Evolutionary conservation across 129 eudicot species (phyloP), one percentile per base, ranked within the genome.

Genomic region (Tagetes patula): DNA sequence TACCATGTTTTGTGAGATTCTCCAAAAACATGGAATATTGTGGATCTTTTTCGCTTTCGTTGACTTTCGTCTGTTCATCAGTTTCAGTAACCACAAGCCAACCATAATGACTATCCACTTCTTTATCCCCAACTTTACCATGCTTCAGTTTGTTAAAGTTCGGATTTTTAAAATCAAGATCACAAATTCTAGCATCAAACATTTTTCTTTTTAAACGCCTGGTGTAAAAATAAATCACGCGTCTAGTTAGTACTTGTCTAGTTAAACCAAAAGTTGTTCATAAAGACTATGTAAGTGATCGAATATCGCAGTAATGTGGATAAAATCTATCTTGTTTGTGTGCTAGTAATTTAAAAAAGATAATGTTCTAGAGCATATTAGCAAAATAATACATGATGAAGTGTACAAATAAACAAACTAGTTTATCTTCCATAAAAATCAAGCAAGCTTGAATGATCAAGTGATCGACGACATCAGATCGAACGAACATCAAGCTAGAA

Each of bases 11-110:
- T n/a, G 48, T 31, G 34, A 80, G 65, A 10, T 58, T 54, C 50
- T 73, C 69, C 41, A 74, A 68, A 53, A 80, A 80, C 75, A 47
- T 33, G 56, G 4, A 20, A 67, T 80, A 74, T 49, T 80, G 79
- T 37, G 79, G 79, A 60, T 80, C 79, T 40, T 49, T 52, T 14
- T 78, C 39, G 6, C 20, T 46, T n/a, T 34, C 71, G 8, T 7
- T 20, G 27, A 42, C 70, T 50, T 39, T 49, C 59, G 10, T 58
- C 27, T 73, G 77, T 36, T 37, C 42, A 37, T n/a, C 13, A 11
- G 8, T 53, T 46, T 39, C 12, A 30, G 8, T n/a, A 1, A 5
- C 13, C 49, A 77, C 56, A 62, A 38, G 3, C 64, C 65, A 70
- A 62, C 1, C 39, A 70, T 38, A 62, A 47, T 77, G 65, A 2